Percentiles rank a stretch among this genome's conserved stretches.
phyloP scores from a whole-genome alignment of 179 eudicot genomes.

The Corrigiola litoralis region DNA sequence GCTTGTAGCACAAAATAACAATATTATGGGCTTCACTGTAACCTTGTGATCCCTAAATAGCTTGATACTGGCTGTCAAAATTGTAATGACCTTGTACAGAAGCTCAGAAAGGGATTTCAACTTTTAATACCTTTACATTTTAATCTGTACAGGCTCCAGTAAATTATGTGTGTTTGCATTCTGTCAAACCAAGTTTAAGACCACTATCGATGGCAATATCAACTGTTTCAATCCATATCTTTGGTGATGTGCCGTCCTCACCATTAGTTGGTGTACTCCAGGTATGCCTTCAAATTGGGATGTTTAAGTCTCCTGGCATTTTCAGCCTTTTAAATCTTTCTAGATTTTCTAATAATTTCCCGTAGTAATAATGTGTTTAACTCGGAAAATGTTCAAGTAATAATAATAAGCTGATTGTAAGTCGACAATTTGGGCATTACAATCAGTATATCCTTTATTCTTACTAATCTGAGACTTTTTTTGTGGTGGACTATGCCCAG shows the following conservation, averaged over 20 bases:
- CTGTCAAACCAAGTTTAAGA: constrained; percentile 72
- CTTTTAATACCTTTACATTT: neutral
- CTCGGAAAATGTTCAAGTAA: neutral
- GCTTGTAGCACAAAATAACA: too few relatives aligned
- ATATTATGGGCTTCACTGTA: too few relatives aligned
- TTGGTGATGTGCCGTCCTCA: constrained; percentile 91
- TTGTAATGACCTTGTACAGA: neutral
- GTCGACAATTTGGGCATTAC: neutral
- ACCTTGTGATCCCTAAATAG: too few relatives aligned
- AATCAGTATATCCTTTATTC: neutral
- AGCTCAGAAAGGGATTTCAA: neutral
- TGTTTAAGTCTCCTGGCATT: neutral
- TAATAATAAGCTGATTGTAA: neutral
- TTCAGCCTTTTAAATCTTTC: neutral
- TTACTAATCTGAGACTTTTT: neutral
- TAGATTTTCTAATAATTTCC: neutral
- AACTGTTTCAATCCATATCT: constrained; percentile 74
- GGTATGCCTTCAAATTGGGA: constrained; percentile 34
- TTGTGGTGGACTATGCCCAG: constrained; percentile 31
- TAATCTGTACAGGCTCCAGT: constrained; percentile 69
- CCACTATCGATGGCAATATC: constrained; percentile 88
- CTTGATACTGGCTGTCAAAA: neutral
- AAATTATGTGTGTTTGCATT: constrained; percentile 74
- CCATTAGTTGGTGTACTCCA: constrained; percentile 85
- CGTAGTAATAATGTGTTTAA: neutral